phyloP scores from a whole-genome alignment of 192 early-diverging fungal genomes.

The Phycomyces nitens region DNA sequence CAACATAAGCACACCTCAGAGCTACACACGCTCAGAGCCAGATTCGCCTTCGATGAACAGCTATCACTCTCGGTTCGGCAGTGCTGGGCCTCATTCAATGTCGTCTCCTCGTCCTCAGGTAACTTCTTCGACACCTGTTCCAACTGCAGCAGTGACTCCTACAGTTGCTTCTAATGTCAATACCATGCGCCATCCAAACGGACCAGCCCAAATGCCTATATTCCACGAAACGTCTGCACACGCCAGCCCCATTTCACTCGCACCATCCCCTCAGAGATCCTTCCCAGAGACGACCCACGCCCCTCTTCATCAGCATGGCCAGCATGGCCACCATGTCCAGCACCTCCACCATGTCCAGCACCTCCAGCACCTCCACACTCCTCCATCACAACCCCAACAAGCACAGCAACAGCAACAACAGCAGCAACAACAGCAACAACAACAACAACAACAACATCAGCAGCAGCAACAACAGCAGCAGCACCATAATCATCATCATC shows the following conservation, averaged over 20 bases:
- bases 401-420: slow-evolving; percentile 7
- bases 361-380: not conserved
- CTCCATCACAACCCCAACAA: too few species aligned
- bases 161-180: not conserved
- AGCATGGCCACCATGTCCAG: slow-evolving; percentile 7
- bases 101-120: slow-evolving; percentile 8
- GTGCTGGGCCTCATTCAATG: slow-evolving; percentile 4
- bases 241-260: too few species aligned
- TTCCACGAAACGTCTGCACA: too few species aligned
- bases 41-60: not conserved
- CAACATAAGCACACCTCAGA: slow-evolving; percentile 8
- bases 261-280: too few species aligned
- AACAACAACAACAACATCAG: slow-evolving; percentile 9
- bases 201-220: too few species aligned
- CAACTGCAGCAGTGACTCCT: slow-evolving; percentile 2
- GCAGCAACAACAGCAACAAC: not conserved
- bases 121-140: slow-evolving; percentile 1
- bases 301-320: not conserved
- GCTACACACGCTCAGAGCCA: not conserved
- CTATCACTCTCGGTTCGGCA: slow-evolving; percentile 3
- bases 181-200: too few species aligned
- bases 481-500: not conserved
- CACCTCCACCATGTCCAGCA: slow-evolving; percentile 4
- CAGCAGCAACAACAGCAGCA: slow-evolving; percentile 4
- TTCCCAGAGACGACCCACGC: not conserved